phyloP scores from a whole-genome alignment of 2,329 filamentous ascomycete genomes.

The Dactylellina sp. region DNA sequence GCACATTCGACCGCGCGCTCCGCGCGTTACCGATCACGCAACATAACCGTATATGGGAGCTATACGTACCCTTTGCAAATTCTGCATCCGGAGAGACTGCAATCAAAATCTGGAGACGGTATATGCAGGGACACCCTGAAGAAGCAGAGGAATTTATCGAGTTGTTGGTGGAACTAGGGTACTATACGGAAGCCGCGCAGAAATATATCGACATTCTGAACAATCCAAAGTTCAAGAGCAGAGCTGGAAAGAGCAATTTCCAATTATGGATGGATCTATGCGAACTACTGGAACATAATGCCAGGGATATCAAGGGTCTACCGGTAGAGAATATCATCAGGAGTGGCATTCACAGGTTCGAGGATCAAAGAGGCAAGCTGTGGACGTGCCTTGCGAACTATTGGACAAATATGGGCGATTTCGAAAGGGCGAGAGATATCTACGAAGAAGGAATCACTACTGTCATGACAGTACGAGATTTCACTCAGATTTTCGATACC shows the following conservation, averaged over 20 bases:
- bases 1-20: slow-evolving; percentile 90
- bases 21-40: slow-evolving; percentile 93
- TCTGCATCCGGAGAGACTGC: slow-evolving; percentile 90
- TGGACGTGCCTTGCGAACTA: slow-evolving; percentile 97
- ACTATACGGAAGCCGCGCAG: slow-evolving; percentile 90
- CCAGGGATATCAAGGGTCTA: slow-evolving; percentile 86
- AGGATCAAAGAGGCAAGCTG: slow-evolving; percentile 92
- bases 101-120: slow-evolving; percentile 91
- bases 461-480: slow-evolving; percentile 98
- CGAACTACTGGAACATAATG: slow-evolving; percentile 90
- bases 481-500: slow-evolving; percentile 94
- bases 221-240: slow-evolving; percentile 89
- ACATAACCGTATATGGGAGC: slow-evolving; percentile 92
- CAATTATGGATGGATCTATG: slow-evolving; percentile 99
- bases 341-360: slow-evolving; percentile 88
- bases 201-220: slow-evolving; percentile 93
- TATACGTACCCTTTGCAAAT: slow-evolving; percentile 90
- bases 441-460: slow-evolving; percentile 97
- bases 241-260: slow-evolving; percentile 92
- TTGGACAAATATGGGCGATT: slow-evolving; percentile 92
- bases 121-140: slow-evolving; percentile 97
- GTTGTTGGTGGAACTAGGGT: slow-evolving; percentile 80
- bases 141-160: slow-evolving; percentile 96
- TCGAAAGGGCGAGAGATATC: slow-evolving; percentile 83
- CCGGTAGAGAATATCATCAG: slow-evolving; percentile 92